phyloP scores from a whole-genome alignment of 805 yeast species.

The Yamadazyma tumulicola region DNA sequence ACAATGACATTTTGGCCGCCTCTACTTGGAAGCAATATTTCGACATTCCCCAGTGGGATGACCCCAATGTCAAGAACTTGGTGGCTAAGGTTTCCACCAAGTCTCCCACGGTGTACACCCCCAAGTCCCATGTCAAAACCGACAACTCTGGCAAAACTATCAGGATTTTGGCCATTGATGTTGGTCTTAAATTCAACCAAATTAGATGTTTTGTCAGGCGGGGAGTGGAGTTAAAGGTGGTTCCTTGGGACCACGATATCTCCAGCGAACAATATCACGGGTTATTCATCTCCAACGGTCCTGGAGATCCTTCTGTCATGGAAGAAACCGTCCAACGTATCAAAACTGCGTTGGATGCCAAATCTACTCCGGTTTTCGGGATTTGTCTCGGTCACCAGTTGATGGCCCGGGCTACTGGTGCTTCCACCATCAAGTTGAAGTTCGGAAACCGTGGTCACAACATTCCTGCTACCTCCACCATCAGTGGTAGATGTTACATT shows the following conservation, averaged over 20 bases:
- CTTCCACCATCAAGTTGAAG: constrained; percentile 84
- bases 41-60: constrained; percentile 82
- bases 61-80: constrained; percentile 87
- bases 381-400: constrained; percentile 98
- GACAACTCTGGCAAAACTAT: constrained; percentile 72
- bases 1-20: constrained; percentile 26
- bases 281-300: constrained; percentile 95
- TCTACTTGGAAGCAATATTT: constrained; percentile 59
- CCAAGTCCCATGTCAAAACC: constrained; percentile 50
- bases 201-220: constrained; percentile 93
- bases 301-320: constrained; percentile 97
- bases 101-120: constrained; percentile 73
- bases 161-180: constrained; percentile 88
- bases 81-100: constrained; percentile 86
- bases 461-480: constrained; percentile 88
- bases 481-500: constrained; percentile 94
- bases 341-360: constrained; percentile 52
- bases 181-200: constrained; percentile 97
- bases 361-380: constrained; percentile 90
- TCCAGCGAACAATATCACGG: constrained; percentile 85
- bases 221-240: constrained; percentile 94
- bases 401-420: constrained; percentile 93
- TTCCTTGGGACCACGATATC: constrained; percentile 93
- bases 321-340: constrained; percentile 61
- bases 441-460: constrained; percentile 99